Base-by-base conservation (phyloP, 257 asterid species). In the Echites panduratus region DNA sequence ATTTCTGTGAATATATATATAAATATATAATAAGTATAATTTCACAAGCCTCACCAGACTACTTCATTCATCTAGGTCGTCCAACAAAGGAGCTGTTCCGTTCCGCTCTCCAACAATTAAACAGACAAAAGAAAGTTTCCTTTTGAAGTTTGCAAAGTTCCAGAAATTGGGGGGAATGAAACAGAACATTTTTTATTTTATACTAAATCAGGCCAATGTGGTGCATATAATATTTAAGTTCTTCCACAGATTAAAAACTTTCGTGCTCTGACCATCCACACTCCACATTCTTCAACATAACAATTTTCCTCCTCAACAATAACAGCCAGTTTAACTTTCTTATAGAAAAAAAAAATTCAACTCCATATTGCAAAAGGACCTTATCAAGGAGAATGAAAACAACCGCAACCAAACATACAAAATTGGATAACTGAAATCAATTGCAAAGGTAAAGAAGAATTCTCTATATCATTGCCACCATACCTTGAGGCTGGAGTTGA, bases 401-500 rank as follows among this genome's bases (percentile, higher is more conserved):
- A 38, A 19, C 27, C 20, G 22, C 5, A 27, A 58, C 4, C 13
- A 58, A 58, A 26, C 3, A 38, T 17, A 38, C 6, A 41, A 35
- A 63, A 63, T 35, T 17, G 47, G 47, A 35, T 16, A 63, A 27
- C 27, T 0, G 20, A 16, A 35, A 62, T 16, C 26, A 35, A 38
- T 17, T 35, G 47, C 16, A 35, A 63, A 17, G 17, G 2, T 32
- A 63, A 10, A 35, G 44, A 5, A 63, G 20, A 10, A 17, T 38
- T 19, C 14, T 19, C 49, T 48, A 27, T 43, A n/a, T 49, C 11
- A 40, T 19, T 48, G 62, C 59, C 48, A 48, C 64, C 81, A 68
- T 89, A 95, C 99, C 99, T 92, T 76, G 96, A 85, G 58, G 99
- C 99, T 29, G 99, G 97, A 81, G 96, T 92, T 74, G 96, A 86